phyloP scores from a whole-genome alignment of 495 filamentous ascomycete genomes.

The Hypoxylon crocopeplum region DNA sequence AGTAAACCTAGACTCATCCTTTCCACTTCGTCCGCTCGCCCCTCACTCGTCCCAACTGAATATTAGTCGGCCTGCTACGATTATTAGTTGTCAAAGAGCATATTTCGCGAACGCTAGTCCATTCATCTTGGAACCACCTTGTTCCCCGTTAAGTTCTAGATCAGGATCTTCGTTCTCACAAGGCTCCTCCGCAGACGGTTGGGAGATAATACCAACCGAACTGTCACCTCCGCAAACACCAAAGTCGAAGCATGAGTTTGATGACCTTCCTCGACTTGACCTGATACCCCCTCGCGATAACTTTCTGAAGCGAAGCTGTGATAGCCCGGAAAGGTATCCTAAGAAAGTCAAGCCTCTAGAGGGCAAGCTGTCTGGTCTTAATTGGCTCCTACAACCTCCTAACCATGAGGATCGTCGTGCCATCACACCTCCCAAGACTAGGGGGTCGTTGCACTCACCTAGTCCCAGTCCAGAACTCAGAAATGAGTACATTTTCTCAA shows the following conservation, averaged over 20 bases:
- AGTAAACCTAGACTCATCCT: not conserved
- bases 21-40: constrained; percentile 6
- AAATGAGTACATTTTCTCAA: constrained; percentile 4
- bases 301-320: constrained; percentile 7
- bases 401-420: not conserved
- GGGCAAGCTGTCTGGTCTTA: constrained; percentile 12
- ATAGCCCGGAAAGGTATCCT: not conserved
- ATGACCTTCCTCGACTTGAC: constrained; percentile 14
- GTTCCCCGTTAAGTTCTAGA: constrained; percentile 25
- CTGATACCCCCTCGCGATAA: constrained; percentile 4
- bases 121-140: not conserved
- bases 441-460: constrained; percentile 3
- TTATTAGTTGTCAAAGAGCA: not conserved
- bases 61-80: not conserved
- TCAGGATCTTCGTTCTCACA: constrained; percentile 31
- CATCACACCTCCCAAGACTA: not conserved
- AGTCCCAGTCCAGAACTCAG: constrained; percentile 20
- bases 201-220: constrained; percentile 18
- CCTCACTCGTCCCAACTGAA: constrained; percentile 16
- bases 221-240: constrained; percentile 19
- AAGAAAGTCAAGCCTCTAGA: constrained; percentile 7
- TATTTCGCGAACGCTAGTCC: not conserved
- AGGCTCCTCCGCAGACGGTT: constrained; percentile 14
- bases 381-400: not conserved
- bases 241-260: constrained; percentile 17